Evolutionary conservation across 2,329 filamentous ascomycete genomes (phyloP).

Genomic region (Coniochaeta sp.): DNA sequence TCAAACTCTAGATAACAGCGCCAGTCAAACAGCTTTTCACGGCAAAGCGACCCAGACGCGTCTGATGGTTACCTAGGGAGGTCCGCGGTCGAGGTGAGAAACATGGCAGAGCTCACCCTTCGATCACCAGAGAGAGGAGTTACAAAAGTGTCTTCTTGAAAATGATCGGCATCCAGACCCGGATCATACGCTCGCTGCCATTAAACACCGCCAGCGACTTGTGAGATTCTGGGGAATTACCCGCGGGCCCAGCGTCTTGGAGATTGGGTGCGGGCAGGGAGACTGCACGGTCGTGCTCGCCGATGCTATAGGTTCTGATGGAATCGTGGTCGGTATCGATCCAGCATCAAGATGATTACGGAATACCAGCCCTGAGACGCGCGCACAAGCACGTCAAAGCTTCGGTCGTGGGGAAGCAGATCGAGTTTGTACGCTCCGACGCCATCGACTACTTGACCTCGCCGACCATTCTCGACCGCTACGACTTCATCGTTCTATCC

Average conservation of each 20-base stretch:
- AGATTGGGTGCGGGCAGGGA: slow-evolving; percentile 41
- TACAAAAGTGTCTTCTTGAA: background rate
- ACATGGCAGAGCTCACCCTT: background rate
- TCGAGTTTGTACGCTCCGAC: slow-evolving; percentile 4
- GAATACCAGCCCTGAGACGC: slow-evolving; percentile 15
- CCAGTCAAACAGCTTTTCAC: too few relatives aligned
- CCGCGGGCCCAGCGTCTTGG: slow-evolving; percentile 27
- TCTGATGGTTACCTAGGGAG: too few relatives aligned
- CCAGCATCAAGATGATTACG: slow-evolving; percentile 31
- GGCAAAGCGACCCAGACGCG: too few relatives aligned
- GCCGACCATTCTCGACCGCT: background rate
- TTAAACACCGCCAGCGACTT: slow-evolving; percentile 5
- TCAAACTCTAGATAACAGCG: too few relatives aligned
- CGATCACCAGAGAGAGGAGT: background rate
- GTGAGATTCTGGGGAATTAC: slow-evolving; percentile 10
- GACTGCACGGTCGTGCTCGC: slow-evolving; percentile 37
- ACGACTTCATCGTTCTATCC: slow-evolving; percentile 5
- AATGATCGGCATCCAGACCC: background rate
- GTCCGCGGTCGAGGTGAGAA: too few relatives aligned
- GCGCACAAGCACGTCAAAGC: slow-evolving; percentile 2
- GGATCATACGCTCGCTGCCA: background rate
- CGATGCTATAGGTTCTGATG: slow-evolving; percentile 24
- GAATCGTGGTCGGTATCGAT: slow-evolving; percentile 31
- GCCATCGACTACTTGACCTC: background rate
- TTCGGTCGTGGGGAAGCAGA: slow-evolving; percentile 4